These are phyloP conservation scores for Globisporangium spinosum DNA, from an alignment of 352 stramenopile genomes.

Conservation along the genomic window DNA sequence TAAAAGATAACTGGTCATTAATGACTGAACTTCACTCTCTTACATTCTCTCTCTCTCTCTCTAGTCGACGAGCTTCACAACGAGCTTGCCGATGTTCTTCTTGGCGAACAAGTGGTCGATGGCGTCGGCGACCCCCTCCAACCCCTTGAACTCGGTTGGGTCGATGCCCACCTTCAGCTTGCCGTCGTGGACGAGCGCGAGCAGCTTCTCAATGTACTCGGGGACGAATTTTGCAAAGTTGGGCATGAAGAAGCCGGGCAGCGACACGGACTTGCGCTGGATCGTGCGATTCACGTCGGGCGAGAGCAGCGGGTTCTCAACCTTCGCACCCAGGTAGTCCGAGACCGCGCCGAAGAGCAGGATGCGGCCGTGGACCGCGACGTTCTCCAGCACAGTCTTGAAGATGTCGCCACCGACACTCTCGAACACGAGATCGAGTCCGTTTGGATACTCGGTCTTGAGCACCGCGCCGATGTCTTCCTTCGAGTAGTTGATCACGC, in stretches of 20 bases:
- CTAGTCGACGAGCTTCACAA: conserved; percentile 36
- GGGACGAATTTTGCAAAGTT: conserved; percentile 29
- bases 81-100: conserved; percentile 60
- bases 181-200: conserved; percentile 37
- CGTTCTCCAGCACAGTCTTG: conserved; percentile 27
- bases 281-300: conserved; percentile 11
- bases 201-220: conserved; percentile 37
- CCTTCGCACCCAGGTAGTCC: conserved; percentile 41
- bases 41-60: background rate
- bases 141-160: conserved; percentile 32
- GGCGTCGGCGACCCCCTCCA: conserved; percentile 45
- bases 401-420: conserved; percentile 40
- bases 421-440: conserved; percentile 44
- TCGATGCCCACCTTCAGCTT: conserved; percentile 40
- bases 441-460: conserved; percentile 41
- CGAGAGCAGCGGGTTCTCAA: conserved; percentile 4
- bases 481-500: conserved; percentile 75
- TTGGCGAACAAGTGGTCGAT: conserved; percentile 50
- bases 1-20: background rate
- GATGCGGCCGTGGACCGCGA: conserved; percentile 31
- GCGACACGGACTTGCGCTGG: conserved; percentile 25
- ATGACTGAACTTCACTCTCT: background rate
- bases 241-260: conserved; percentile 33
- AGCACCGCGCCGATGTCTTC: conserved; percentile 38
- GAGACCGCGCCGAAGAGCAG: conserved; percentile 40